Evolutionary conservation across 2,329 filamentous ascomycete species (phyloP).

Genomic region (Nigrospora sphaerica): DNA sequence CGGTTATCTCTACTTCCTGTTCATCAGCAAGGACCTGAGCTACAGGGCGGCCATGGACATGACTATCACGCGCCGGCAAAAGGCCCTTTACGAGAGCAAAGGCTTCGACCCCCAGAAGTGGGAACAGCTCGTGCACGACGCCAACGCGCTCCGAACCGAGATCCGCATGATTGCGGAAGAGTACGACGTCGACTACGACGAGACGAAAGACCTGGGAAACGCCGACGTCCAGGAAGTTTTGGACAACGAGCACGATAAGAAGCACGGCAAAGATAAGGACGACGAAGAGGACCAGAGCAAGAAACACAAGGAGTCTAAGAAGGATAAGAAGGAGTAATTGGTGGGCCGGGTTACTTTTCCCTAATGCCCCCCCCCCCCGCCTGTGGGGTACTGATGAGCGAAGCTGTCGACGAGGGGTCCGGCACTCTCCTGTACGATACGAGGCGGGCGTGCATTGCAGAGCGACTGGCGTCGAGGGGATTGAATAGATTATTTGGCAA

Average conservation of each 20-base stretch:
- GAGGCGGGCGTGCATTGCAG: too few relatives aligned
- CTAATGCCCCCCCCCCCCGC: too few relatives aligned
- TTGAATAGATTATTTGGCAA: too few relatives aligned
- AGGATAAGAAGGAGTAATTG: conserved; percentile 12
- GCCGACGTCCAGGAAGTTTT: conserved; percentile 54
- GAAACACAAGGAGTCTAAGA: conserved; percentile 24
- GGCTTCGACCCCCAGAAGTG: conserved; percentile 73
- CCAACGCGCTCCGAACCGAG: conserved; percentile 68
- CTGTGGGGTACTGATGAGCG: too few relatives aligned
- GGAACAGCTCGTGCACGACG: conserved; percentile 74
- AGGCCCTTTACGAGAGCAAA: conserved; percentile 64
- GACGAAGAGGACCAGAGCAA: conserved; percentile 30
- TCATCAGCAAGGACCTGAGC: conserved; percentile 82
- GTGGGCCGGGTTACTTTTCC: too few relatives aligned
- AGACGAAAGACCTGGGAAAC: conserved; percentile 64
- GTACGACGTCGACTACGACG: conserved; percentile 88
- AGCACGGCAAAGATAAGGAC: conserved; percentile 27
- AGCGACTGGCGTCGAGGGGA: too few relatives aligned
- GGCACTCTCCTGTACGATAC: too few relatives aligned
- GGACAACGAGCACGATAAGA: conserved; percentile 41
- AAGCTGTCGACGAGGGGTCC: too few relatives aligned
- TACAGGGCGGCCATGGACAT: conserved; percentile 84
- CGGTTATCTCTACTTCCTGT: conserved; percentile 90
- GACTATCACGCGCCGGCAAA: conserved; percentile 73
- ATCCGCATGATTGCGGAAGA: conserved; percentile 75